A percentile compares a stretch with the other conserved stretches of the same genome.
phyloP scores from a whole-genome alignment of 2,329 filamentous ascomycete genomes.

The Calycina marina region DNA sequence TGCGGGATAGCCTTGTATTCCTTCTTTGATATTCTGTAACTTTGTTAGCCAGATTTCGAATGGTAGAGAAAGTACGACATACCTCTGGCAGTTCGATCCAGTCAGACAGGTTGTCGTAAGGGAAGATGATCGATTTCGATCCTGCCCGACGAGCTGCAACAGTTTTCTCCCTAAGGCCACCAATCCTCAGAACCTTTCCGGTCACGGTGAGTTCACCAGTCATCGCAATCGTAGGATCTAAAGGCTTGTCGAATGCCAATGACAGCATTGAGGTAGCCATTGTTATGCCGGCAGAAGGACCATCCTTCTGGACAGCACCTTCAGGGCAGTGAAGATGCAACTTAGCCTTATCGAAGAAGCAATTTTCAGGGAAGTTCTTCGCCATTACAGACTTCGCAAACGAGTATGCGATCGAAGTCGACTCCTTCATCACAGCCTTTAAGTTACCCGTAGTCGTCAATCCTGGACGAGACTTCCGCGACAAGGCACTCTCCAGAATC shows the following conservation, averaged over 20 bases:
- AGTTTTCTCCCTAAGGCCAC: slow-evolving; percentile 90
- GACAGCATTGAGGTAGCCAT: slow-evolving; percentile 93
- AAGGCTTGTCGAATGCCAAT: slow-evolving; percentile 61
- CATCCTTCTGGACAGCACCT: slow-evolving; percentile 91
- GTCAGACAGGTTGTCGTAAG: slow-evolving; percentile 86
- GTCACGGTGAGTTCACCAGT: slow-evolving; percentile 95
- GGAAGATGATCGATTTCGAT: slow-evolving; percentile 88
- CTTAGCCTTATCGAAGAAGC: slow-evolving; percentile 91
- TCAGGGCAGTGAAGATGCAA: slow-evolving; percentile 95
- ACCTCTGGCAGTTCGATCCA: slow-evolving; percentile 96
- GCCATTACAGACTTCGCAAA: slow-evolving; percentile 86
- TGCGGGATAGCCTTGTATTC: slow-evolving; percentile 80
- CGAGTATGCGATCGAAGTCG: slow-evolving; percentile 85
- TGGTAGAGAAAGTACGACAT: slow-evolving; percentile 27
- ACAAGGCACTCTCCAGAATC: slow-evolving; percentile 74
- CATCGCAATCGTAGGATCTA: slow-evolving; percentile 88
- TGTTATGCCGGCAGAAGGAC: slow-evolving; percentile 83
- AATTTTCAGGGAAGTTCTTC: slow-evolving; percentile 72
- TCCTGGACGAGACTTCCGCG: slow-evolving; percentile 56
- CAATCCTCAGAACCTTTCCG: slow-evolving; percentile 89
- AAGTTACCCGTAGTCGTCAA: slow-evolving; percentile 91
- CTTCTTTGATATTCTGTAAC: slow-evolving; percentile 87
- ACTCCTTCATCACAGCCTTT: slow-evolving; percentile 97
- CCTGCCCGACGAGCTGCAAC: slow-evolving; percentile 87
- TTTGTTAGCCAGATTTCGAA: slow-evolving; percentile 10